Evolutionary conservation across 116 monocot species (phyloP), one percentile per base, ranked within the genome.

Genomic region (Iris pallida): DNA sequence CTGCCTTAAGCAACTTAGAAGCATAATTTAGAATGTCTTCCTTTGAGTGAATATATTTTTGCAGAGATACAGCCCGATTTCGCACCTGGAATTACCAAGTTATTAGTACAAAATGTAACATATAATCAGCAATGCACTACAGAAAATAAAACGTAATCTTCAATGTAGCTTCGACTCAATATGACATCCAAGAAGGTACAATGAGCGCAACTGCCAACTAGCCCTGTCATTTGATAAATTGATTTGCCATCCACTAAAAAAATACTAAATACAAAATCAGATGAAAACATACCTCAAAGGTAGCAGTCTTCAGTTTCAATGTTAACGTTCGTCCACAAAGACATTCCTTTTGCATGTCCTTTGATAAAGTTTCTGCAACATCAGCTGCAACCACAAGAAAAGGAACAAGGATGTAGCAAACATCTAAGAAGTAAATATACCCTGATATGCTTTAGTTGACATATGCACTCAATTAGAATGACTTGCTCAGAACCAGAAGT

Each of bases 231-330:
- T 30, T 30, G 30, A 30, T 30, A 30, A 30, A 30, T 30, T 30
- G 30, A 30, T 30, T 10, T 7, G 17, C 6, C 5, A 66, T 14
- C n/a, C 13, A 16, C 41, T 14, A 75, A 55, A n/a, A 61, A 17
- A 43, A 11, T 60, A 2, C 30, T 16, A 13, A 42, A 53, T 40
- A 66, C 12, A 42, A 48, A 13, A 14, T n/a, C 53, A 43, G 12
- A 66, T 66, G 51, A 65, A 19, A 55, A 40, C 19, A 64, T 16
- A 93, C 99, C 88, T 99, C 99, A 70, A 99, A 99, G 57, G 86
- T 68, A 66, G 93, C 53, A 43, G 91, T 99, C 79, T 99, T 99
- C 79, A 99, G 71, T 79, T 93, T 99, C 60, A 99, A 63, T 62
- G 99, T 88, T 74, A 99, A 77, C 55, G 88, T 99, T 69, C 83